phyloP scores from a whole-genome alignment of 805 yeast genomes.

The Candida coquimbonensis region DNA sequence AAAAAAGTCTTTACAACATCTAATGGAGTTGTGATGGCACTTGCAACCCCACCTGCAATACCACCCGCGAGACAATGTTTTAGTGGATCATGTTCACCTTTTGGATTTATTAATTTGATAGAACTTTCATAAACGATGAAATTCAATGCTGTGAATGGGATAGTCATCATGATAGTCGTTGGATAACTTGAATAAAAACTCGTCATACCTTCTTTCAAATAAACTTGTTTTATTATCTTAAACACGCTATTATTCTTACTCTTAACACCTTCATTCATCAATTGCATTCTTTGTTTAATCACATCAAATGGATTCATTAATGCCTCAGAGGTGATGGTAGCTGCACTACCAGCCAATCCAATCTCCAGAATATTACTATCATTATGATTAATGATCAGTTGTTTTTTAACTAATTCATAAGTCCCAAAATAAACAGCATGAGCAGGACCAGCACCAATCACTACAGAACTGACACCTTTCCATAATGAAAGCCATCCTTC shows the following conservation, averaged over 20 bases:
- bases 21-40: conserved; percentile 89
- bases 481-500: conserved; percentile 88
- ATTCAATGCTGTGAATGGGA: conserved; percentile 92
- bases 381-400: conserved; percentile 32
- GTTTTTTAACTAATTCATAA: conserved; percentile 61
- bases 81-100: conserved; percentile 76
- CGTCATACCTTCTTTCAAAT: conserved; percentile 50
- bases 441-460: conserved; percentile 97
- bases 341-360: conserved; percentile 86
- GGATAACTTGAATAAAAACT: conserved; percentile 92
- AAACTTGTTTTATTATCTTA: conserved; percentile 11
- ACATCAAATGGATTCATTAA: conserved; percentile 97
- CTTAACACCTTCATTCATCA: conserved; percentile 22
- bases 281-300: conserved; percentile 91
- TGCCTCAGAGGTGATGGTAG: conserved; percentile 86
- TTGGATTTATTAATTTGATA: conserved; percentile 70
- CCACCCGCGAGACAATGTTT: conserved; percentile 91
- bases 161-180: conserved; percentile 85
- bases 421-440: conserved; percentile 96
- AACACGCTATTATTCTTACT: neutral
- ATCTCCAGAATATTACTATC: conserved; percentile 69
- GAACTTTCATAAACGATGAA: conserved; percentile 87
- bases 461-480: conserved; percentile 90
- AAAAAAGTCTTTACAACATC: conserved; percentile 89
- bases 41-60: conserved; percentile 90